Evolutionary conservation across 2,329 filamentous ascomycete genomes (phyloP), one percentile per base, ranked within the genome.

Genomic region (Myriosclerotinia scirpicola): DNA sequence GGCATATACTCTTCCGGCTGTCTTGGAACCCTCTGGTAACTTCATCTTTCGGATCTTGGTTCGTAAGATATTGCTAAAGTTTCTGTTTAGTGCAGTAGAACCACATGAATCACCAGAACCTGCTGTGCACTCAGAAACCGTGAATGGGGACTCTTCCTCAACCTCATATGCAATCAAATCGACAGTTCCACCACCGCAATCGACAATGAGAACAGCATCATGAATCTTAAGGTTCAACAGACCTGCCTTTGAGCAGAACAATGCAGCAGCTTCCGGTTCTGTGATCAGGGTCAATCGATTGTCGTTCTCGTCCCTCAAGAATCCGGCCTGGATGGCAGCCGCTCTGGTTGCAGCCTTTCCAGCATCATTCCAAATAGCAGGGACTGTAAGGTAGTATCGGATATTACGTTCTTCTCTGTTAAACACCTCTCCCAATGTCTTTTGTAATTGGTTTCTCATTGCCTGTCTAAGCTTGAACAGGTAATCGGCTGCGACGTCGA

Each of bases 1-100:
- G 72, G 94, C 94, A 79, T 98, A 98, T 65, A 99, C 95, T 79
- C 94, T 93, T 54, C 94, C 94, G n/a, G 95, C 94, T 3, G 93
- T 98, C 81, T 94, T 96, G 73, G 94, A 97, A 56, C 93, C 94
- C 76, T 98, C 94, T 1, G 95, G 93, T 55, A 99, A 84, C 81
- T 98, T 98, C 95, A 98, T 98, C 84, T 98, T 98, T 73, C 94
- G 87, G 75, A 99, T 98, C 84, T 98, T 98, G 69, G 94, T 96
- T 64, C 95, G 90, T 61, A 98, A 83, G 72, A 99, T 97, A 80
- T 98, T 98, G 81, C 92, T 97, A 77, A 98, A 99, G 79, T 98
- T 98, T 68, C 95, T 88, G 80, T 99, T 99, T 64, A 99, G 85
- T 0, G 95, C 95, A 0, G 95, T 98, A n/a, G 94, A 98, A 75